Evolutionary conservation across 2,329 filamentous ascomycete genomes (phyloP), one percentile per base, ranked within the genome.

Genomic region (Alternaria brassicicola): DNA sequence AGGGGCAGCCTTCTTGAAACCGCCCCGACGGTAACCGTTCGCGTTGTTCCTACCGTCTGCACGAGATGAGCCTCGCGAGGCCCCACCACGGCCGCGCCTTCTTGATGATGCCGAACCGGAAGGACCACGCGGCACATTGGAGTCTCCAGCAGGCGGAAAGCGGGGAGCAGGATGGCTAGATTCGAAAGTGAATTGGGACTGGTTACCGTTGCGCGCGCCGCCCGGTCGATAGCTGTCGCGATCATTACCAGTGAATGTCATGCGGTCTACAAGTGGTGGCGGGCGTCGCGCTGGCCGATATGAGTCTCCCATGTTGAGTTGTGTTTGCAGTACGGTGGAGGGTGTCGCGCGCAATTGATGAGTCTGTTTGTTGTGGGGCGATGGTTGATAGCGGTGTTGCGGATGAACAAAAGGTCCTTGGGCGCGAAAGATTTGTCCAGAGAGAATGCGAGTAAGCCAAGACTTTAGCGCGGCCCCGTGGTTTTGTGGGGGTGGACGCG

Each of bases 161-260:
- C 64, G 66, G 21, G 70, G 74, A 13, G 59, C 71, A 31, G 65
- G 61, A 3, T 70, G 66, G 10, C 60, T 65, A 17, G 72, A 69
- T 35, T 71, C 64, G 54, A 77, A 78, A 4, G 71, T 76, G 57
- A 78, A 78, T 6, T 76, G 69, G 30, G 62, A 47, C 17, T 66
- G 61, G 35, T 60, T 62, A 48, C 48, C 62, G 56, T 59, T 60
- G 15, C 60, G 55, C 28, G 43, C 50, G 25, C 58, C 62, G 30
- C 62, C 66, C 31, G 68, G 69, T 25, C 71, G 63, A 59, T 76
- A 74, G 45, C 57, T 71, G 50, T 73, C 69, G 26, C 52, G 45
- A 33, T 69, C 68, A 31, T 64, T 62, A 35, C 69, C 70, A 33
- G 54, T 66, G 43, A 75, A 76, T 3, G 72, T 72, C 58, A 74